Evolutionary conservation across 192 early-diverging fungal genomes (phyloP).

Genomic region (Obelidium mucronatum): DNA sequence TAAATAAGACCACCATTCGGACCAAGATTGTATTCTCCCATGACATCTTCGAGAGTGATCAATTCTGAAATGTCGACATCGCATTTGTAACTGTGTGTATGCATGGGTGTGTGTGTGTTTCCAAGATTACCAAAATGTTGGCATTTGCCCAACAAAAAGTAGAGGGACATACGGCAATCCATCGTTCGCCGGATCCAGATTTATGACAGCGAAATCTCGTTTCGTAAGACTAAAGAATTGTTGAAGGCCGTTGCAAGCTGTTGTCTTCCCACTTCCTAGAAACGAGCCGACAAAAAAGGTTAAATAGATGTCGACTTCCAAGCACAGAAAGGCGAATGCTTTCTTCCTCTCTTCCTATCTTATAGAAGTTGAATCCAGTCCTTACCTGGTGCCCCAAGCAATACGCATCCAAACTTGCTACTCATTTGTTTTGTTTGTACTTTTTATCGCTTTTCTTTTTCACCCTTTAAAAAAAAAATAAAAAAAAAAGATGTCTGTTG

Average conservation of each 20-base stretch:
- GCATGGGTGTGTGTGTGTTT: background rate
- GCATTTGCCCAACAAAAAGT: background rate
- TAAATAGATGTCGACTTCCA: too few species aligned
- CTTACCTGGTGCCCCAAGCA: slow-evolving; percentile 34
- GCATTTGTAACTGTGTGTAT: slow-evolving; percentile 43
- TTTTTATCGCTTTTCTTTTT: background rate
- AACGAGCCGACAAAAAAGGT: background rate
- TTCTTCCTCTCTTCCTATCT: background rate
- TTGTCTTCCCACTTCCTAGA: slow-evolving; percentile 63
- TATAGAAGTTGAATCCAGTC: background rate
- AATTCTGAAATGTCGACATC: slow-evolving; percentile 60
- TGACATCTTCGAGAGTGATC: slow-evolving; percentile 62
- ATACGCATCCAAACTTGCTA: slow-evolving; percentile 9
- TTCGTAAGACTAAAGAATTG: slow-evolving; percentile 56
- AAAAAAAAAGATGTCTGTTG: background rate
- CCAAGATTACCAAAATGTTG: background rate
- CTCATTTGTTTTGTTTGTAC: background rate
- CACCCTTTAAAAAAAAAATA: background rate
- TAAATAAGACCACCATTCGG: slow-evolving; percentile 69
- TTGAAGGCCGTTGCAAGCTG: slow-evolving; percentile 59
- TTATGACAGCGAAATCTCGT: slow-evolving; percentile 55
- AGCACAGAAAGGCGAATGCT: background rate
- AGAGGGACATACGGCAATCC: slow-evolving; percentile 46
- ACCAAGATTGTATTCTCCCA: slow-evolving; percentile 58
- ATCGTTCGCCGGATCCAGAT: slow-evolving; percentile 73